phyloP scores from a whole-genome alignment of 768 basidiomycete species.

The Tubosaeta brunneosetosa region DNA sequence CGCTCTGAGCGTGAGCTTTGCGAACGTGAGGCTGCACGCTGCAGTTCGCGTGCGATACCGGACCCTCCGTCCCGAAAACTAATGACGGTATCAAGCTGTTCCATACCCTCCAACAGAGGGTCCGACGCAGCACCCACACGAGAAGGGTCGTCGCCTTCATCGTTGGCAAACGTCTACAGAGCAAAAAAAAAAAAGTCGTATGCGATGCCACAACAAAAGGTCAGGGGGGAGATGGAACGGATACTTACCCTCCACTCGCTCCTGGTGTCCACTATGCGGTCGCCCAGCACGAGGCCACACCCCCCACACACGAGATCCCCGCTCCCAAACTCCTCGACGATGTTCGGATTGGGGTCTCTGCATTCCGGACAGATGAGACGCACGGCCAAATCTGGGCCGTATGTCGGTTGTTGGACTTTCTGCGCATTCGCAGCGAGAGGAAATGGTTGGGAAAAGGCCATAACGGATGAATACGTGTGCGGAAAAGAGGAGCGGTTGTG shows the following conservation, averaged over 20 bases:
- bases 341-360: constrained; percentile 87
- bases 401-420: constrained; percentile 53
- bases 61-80: constrained; percentile 94
- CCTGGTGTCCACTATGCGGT: constrained; percentile 94
- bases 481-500: constrained; percentile 5
- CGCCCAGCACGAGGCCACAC: constrained; percentile 93
- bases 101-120: constrained; percentile 89
- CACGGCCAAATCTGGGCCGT: constrained; percentile 79
- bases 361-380: constrained; percentile 95
- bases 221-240: constrained; percentile 8
- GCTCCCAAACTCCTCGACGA: constrained; percentile 95
- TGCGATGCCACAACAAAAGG: constrained; percentile 14
- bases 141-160: constrained; percentile 98
- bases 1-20: constrained; percentile 78
- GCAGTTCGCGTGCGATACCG: constrained; percentile 86
- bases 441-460: constrained; percentile 78
- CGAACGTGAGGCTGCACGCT: constrained; percentile 83
- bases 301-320: constrained; percentile 95
- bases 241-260: constrained; percentile 95
- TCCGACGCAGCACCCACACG: constrained; percentile 98
- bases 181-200: constrained; percentile 10
- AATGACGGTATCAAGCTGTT: constrained; percentile 92
- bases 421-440: constrained; percentile 59
- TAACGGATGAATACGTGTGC: constrained; percentile 12
- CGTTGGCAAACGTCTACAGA: constrained; percentile 95